phyloP scores from a whole-genome alignment of 805 yeast genomes.

The Ogataea trehalophila region DNA sequence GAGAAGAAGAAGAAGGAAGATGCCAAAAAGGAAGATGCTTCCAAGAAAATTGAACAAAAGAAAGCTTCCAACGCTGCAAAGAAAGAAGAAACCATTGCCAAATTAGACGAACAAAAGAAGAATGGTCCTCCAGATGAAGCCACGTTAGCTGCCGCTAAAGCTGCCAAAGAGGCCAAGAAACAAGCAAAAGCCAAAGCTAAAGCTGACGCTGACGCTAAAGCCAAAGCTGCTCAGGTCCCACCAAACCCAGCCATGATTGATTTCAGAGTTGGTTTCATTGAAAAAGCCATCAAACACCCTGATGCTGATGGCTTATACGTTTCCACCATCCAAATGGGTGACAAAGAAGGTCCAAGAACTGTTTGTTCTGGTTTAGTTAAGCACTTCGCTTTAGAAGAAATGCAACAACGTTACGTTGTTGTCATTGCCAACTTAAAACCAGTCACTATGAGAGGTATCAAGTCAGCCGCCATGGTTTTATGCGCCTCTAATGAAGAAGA shows the following conservation, averaged over 20 bases:
- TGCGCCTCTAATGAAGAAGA: slow-evolving; percentile 72
- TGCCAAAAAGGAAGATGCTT: slow-evolving; percentile 16
- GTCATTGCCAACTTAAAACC: slow-evolving; percentile 96
- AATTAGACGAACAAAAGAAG: slow-evolving; percentile 8
- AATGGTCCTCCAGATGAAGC: slow-evolving; percentile 27
- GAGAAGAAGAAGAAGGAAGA: slow-evolving; percentile 33
- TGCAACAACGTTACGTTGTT: slow-evolving; percentile 91
- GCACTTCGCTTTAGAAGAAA: slow-evolving; percentile 81
- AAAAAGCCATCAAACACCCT: slow-evolving; percentile 95
- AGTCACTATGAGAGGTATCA: slow-evolving; percentile 95
- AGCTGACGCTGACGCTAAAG: slow-evolving; percentile 48
- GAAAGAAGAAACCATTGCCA: slow-evolving; percentile 7
- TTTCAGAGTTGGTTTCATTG: slow-evolving; percentile 92
- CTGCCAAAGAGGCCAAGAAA: slow-evolving; percentile 36
- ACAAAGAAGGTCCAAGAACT: slow-evolving; percentile 94
- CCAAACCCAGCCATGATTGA: slow-evolving; percentile 84
- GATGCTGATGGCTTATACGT: slow-evolving; percentile 96
- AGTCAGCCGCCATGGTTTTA: slow-evolving; percentile 93
- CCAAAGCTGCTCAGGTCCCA: slow-evolving; percentile 53
- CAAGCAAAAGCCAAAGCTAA: slow-evolving; percentile 52
- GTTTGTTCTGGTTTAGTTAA: slow-evolving; percentile 96
- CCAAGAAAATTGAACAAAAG: slow-evolving; percentile 13
- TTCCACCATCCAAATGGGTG: slow-evolving; percentile 95
- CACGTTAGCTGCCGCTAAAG: slow-evolving; percentile 28
- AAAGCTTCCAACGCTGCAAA: slow-evolving; percentile 7